A percentile compares a stretch with the other conserved stretches of the same genome.
These are phyloP conservation scores for Ophiostoma sp. DNA, from an alignment of 2,329 filamentous ascomycete species.

Conservation along the genomic window DNA sequence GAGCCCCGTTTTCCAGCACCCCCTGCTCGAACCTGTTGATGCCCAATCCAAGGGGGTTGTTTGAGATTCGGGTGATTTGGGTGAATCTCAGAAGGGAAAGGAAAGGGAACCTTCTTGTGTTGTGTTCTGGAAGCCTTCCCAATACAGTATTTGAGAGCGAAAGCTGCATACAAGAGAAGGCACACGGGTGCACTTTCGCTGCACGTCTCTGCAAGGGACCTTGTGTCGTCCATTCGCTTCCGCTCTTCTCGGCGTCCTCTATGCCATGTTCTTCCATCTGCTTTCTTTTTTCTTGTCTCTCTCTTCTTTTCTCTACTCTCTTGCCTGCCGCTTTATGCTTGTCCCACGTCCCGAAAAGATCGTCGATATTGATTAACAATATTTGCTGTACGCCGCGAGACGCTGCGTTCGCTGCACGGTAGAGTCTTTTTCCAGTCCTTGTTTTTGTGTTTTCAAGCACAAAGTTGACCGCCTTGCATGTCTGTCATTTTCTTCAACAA, in stretches of 20 bases:
- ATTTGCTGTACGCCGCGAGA: not conserved
- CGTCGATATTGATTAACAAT: not conserved
- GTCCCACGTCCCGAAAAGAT: not conserved
- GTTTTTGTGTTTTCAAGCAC: not conserved
- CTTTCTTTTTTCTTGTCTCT: not conserved
- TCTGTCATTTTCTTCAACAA: not conserved
- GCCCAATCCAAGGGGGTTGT: constrained; percentile 13
- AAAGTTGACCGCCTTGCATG: not conserved
- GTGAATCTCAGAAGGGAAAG: too few relatives aligned
- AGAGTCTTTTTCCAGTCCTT: not conserved
- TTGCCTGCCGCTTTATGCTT: constrained; percentile 1
- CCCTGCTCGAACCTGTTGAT: not conserved
- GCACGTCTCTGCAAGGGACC: constrained; percentile 7
- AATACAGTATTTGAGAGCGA: constrained; percentile 8
- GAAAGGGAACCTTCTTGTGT: not conserved
- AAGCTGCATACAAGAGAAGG: not conserved
- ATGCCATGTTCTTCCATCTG: not conserved
- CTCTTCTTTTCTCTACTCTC: not conserved
- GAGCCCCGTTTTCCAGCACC: not conserved
- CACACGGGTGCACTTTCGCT: not conserved
- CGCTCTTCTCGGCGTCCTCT: not conserved
- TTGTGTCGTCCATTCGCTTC: constrained; percentile 6
- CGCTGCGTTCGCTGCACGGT: not conserved
- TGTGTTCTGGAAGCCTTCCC: constrained; percentile 22
- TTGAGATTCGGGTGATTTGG: not conserved